Percentiles rank a stretch among this genome's conserved stretches.
Evolutionary conservation across 78 protist genomes (phyloP).

Genomic region (Dictyostelium capitatum): DNA sequence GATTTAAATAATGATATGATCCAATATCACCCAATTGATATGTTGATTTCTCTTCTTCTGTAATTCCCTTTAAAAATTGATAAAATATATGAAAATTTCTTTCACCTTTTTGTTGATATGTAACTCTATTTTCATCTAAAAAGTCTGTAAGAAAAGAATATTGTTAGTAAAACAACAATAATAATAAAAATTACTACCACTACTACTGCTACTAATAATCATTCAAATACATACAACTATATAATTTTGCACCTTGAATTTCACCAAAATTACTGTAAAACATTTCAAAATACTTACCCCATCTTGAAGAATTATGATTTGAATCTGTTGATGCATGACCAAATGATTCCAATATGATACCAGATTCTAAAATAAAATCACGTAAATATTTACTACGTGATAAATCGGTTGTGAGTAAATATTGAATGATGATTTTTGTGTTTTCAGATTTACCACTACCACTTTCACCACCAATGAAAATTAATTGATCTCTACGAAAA

Average conservation of each 20-base stretch:
- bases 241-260: conserved; percentile 64
- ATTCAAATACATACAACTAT: conserved; percentile 48
- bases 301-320: conserved; percentile 72
- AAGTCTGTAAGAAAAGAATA: conserved; percentile 10
- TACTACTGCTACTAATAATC: too few species aligned
- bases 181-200: too few species aligned
- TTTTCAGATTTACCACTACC: conserved; percentile 98
- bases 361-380: conserved; percentile 50
- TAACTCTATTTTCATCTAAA: conserved; percentile 70
- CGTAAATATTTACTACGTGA: conserved; percentile 35
- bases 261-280: conserved; percentile 61
- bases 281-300: conserved; percentile 83
- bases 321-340: conserved; percentile 78
- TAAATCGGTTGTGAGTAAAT: conserved; percentile 73
- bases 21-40: conserved; percentile 22
- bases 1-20: conserved; percentile 80
- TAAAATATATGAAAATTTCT: conserved; percentile 83
- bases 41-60: conserved; percentile 46
- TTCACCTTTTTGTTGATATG: conserved; percentile 61
- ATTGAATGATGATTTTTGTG: conserved; percentile 88
- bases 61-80: conserved; percentile 43
- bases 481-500: conserved; percentile 48
- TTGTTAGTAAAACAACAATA: background rate
- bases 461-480: conserved; percentile 90
- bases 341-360: conserved; percentile 80